These are phyloP conservation scores for Dioszegia crocea DNA, from an alignment of 768 basidiomycete species.

Conservation along the genomic window DNA sequence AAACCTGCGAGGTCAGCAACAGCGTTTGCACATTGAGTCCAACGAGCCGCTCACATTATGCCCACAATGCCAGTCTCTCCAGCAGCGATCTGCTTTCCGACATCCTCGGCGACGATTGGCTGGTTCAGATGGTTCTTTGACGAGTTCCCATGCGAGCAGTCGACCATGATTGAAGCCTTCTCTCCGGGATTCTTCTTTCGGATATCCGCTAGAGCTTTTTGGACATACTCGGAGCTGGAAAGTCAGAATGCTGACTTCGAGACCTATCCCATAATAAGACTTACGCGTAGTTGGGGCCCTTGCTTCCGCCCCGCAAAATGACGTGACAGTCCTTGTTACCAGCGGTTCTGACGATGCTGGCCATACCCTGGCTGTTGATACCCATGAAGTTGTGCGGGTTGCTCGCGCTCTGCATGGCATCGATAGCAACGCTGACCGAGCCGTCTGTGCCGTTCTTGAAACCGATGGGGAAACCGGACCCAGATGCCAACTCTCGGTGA, in stretches of 20 bases:
- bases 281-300: conserved; percentile 77
- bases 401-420: conserved; percentile 88
- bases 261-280: conserved; percentile 3
- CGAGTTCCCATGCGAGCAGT: conserved; percentile 96
- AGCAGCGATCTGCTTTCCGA: conserved; percentile 58
- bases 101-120: conserved; percentile 79
- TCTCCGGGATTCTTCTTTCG: conserved; percentile 32
- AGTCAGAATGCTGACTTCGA: neutral
- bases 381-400: conserved; percentile 96
- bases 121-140: conserved; percentile 87
- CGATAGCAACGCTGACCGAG: conserved; percentile 77
- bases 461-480: conserved; percentile 88
- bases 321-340: conserved; percentile 85
- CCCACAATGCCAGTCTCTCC: conserved; percentile 36
- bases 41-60: conserved; percentile 30
- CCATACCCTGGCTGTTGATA: conserved; percentile 59
- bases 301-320: conserved; percentile 87
- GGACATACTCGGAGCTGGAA: conserved; percentile 39
- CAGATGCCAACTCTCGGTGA: conserved; percentile 91
- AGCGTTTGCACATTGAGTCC: neutral
- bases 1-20: conserved; percentile 59
- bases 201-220: conserved; percentile 38
- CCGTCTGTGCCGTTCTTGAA: conserved; percentile 99
- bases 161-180: conserved; percentile 66
- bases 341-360: conserved; percentile 88